phyloP scores from a whole-genome alignment of 495 filamentous ascomycete species.

The Hypomontagnella submonticulosa region DNA sequence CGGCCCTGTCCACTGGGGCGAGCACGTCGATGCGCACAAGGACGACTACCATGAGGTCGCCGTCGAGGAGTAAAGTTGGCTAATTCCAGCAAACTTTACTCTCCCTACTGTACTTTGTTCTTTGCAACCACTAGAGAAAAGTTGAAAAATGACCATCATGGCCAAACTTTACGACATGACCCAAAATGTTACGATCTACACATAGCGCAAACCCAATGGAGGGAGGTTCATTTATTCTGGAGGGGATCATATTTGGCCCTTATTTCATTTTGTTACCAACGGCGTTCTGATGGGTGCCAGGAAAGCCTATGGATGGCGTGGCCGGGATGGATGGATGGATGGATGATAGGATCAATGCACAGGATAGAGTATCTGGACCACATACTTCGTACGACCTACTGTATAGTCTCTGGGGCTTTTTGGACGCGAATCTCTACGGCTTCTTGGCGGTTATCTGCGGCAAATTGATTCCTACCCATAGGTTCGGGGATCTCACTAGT shows the following conservation, averaged over 20 bases:
- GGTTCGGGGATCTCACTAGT: conserved; percentile 2
- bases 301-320: conserved; percentile 11
- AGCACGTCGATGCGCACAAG: conserved; percentile 57
- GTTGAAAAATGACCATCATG: conserved; percentile 15
- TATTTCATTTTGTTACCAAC: not conserved
- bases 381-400: conserved; percentile 6
- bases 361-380: conserved; percentile 22
- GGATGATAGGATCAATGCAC: conserved; percentile 17
- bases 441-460: conserved; percentile 42
- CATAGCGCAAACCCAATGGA: conserved; percentile 33
- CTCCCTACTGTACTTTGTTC: conserved; percentile 1
- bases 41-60: conserved; percentile 58
- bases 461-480: conserved; percentile 33
- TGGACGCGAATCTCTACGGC: conserved; percentile 16
- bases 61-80: conserved; percentile 49
- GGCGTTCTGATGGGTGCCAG: conserved; percentile 29
- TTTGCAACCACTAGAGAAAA: conserved; percentile 20
- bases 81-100: not conserved
- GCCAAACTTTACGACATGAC: conserved; percentile 37
- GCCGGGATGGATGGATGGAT: too few species aligned
- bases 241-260: not conserved
- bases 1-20: conserved; percentile 62
- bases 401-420: not conserved
- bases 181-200: conserved; percentile 31
- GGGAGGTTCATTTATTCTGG: conserved; percentile 18